phyloP scores from a whole-genome alignment of 768 basidiomycete species.

The Amanita subjunquillea region DNA sequence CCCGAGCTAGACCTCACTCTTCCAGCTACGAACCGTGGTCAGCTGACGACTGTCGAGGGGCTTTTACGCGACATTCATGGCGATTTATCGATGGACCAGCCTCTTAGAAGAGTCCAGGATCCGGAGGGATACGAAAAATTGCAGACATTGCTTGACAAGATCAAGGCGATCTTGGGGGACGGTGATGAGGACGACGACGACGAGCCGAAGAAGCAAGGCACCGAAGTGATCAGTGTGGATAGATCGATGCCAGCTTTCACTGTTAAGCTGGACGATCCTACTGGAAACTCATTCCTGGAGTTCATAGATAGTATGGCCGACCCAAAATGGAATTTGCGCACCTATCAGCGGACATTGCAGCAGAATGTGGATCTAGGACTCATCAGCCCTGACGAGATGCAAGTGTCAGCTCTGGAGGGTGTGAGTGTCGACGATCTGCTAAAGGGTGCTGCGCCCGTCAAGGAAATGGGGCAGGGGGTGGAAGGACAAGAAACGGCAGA shows the following conservation, averaged over 20 bases:
- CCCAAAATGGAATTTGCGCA: conserved; percentile 85
- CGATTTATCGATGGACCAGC: conserved; percentile 77
- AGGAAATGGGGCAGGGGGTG: conserved; percentile 10
- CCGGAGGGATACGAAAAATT: conserved; percentile 65
- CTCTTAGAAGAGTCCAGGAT: conserved; percentile 72
- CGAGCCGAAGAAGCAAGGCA: conserved; percentile 25
- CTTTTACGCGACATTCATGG: conserved; percentile 72
- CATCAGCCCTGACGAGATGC: conserved; percentile 35
- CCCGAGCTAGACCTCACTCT: conserved; percentile 89
- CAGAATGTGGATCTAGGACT: conserved; percentile 81
- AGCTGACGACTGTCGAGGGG: conserved; percentile 96
- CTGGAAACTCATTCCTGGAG: conserved; percentile 96
- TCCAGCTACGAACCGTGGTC: conserved; percentile 72
- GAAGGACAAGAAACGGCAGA: conserved; percentile 12
- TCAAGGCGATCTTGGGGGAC: conserved; percentile 56
- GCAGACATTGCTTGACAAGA: conserved; percentile 55
- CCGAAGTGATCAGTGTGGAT: background rate
- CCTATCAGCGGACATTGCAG: conserved; percentile 67
- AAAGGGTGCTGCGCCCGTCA: conserved; percentile 3
- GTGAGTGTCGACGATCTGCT: background rate
- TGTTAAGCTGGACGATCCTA: conserved; percentile 80
- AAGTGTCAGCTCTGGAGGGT: background rate
- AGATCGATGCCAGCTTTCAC: conserved; percentile 66
- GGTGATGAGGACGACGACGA: conserved; percentile 36
- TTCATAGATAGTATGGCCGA: conserved; percentile 81